These are phyloP conservation scores for Sergeia podlipaevii DNA, from an alignment of 208 protist species.

Conservation along the genomic window DNA sequence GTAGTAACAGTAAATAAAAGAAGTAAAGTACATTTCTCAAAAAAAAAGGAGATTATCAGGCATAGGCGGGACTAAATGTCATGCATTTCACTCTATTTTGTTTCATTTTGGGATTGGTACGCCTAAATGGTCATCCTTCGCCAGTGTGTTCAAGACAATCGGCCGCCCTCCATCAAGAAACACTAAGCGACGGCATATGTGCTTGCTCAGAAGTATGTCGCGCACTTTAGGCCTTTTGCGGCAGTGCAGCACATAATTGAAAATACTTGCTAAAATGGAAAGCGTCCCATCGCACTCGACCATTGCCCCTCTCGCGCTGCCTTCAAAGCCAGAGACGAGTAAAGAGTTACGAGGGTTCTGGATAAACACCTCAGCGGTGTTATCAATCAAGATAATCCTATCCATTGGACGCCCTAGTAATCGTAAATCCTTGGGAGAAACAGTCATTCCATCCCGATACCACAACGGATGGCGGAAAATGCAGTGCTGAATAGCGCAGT, in stretches of 20 bases:
- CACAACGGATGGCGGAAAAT: constrained; percentile 77
- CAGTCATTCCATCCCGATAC: constrained; percentile 56
- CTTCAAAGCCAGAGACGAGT: constrained; percentile 68
- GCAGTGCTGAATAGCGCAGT: constrained; percentile 44
- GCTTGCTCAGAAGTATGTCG: constrained; percentile 28
- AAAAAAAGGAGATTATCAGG: no score
- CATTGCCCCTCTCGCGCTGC: constrained; percentile 11
- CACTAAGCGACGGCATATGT: constrained; percentile 14
- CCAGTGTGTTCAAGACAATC: constrained; percentile 24
- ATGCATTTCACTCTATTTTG: no score
- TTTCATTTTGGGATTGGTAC: no score
- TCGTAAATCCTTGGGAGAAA: constrained; percentile 80
- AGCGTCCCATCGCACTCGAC: constrained; percentile 21
- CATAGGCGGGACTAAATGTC: no score
- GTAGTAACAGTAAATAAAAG: no score
- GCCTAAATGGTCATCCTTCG: background rate
- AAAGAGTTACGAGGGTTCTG: constrained; percentile 70
- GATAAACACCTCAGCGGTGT: constrained; percentile 78
- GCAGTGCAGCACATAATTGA: constrained; percentile 27
- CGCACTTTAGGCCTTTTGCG: constrained; percentile 13
- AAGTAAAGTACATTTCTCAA: no score
- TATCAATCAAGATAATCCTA: constrained; percentile 75
- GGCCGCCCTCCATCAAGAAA: constrained; percentile 11
- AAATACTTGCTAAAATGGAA: constrained; percentile 29
- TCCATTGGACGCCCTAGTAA: constrained; percentile 79